Evolutionary conservation across 257 asterid genomes (phyloP), one percentile per base, ranked within the genome.

Genomic region (Lycium ferocissimum): DNA sequence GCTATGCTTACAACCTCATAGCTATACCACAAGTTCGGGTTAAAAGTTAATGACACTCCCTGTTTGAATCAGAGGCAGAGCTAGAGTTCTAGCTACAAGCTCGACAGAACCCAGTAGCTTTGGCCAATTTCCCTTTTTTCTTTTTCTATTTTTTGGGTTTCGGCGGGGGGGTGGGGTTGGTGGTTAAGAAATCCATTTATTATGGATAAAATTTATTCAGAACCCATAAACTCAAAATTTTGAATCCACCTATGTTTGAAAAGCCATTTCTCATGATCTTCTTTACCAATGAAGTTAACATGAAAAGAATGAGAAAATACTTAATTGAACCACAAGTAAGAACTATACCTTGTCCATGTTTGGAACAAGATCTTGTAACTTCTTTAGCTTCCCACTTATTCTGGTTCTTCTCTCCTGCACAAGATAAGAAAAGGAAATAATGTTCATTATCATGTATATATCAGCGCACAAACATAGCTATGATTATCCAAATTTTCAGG

Each of bases 361-460:
- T 10, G 99, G 99, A 83, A 96, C 99, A 89, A 94, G 97, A 80
- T 94, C 98, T 81, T 96, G 99, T 83, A 96, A 84, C 85, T 96
- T 96, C 88, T 92, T 96, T 83, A 96, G 84, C 85, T 92, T 94
- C 45, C 96, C 98, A n/a, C 98, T 96, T 80, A 96, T 96, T 87
- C 98, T 91, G 1, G 97, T 96, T 85, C 99, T 92, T 83, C 99
- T 91, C 85, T 94, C 99, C 99, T 95, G 81, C 79, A 80, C 11
- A 49, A 26, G 20, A 14, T 11, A 22, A 49, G 58, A 72, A 2
- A 22, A 75, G 43, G 6, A 51, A 8, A 76, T 1, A 51, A 7
- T 1, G 22, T 56, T 17, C 22, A 10, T 9, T 15, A 43, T 38
- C 35, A 20, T 11, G 33, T 17, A 1, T 18, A 40, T 59, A 59